These are phyloP conservation scores for Gynandropsis gynandra DNA, from an alignment of 345 rosid genomes.

Conservation along the genomic window DNA sequence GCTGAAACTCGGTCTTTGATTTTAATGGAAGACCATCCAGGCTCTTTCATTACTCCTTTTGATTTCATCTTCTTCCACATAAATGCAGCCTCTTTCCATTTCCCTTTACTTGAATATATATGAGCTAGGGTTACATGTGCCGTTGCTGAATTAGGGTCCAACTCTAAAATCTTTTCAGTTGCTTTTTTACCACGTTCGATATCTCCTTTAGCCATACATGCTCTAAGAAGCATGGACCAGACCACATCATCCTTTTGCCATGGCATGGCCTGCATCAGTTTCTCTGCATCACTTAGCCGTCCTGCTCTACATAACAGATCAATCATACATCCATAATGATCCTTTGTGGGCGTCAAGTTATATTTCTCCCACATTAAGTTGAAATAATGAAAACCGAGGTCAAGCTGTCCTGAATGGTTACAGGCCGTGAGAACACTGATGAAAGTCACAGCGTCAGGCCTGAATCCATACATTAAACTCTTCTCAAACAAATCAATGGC, in stretches of 20 bases:
- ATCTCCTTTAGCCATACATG: conserved; percentile 54
- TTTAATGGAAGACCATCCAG: conserved; percentile 77
- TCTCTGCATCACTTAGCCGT: conserved; percentile 60
- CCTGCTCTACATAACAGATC: conserved; percentile 86
- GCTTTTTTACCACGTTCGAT: conserved; percentile 53
- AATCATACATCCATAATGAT: conserved; percentile 88
- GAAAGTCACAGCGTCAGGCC: conserved; percentile 69
- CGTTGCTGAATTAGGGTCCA: conserved; percentile 64
- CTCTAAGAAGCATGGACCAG: conserved; percentile 78
- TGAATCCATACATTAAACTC: conserved; percentile 41
- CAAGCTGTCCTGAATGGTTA: conserved; percentile 72
- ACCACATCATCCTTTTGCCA: conserved; percentile 63
- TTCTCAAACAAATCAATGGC: conserved; percentile 70
- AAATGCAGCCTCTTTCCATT: conserved; percentile 72
- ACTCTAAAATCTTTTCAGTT: conserved; percentile 58
- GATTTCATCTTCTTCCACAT: conserved; percentile 59
- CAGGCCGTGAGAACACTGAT: conserved; percentile 83
- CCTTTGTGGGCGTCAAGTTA: conserved; percentile 50
- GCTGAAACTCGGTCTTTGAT: conserved; percentile 42
- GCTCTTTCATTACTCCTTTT: conserved; percentile 76
- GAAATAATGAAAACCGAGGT: conserved; percentile 71
- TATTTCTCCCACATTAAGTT: conserved; percentile 44
- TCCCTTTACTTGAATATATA: conserved; percentile 60
- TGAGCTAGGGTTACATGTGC: conserved; percentile 76
- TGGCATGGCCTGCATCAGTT: conserved; percentile 64